phyloP scores from a whole-genome alignment of 129 eudicot genomes.

The Daucus carota region DH1_v3.0 NC_030384.2:49362001-49362500 shows the following conservation, averaged over 20 bases:
- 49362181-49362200: background rate
- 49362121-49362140: background rate
- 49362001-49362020: background rate
- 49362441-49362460: background rate
- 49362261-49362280: background rate
- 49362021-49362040: background rate
- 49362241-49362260: background rate
- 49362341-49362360: background rate
- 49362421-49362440: background rate
- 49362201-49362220: background rate
- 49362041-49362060: background rate
- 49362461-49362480: background rate
- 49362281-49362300: background rate
- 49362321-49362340: background rate
- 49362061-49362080: background rate
- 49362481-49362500: background rate
- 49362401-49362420: background rate
- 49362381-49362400: background rate
- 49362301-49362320: background rate
- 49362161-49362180: background rate
- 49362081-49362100: background rate
- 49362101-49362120: background rate
- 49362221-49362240: background rate
- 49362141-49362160: no score
- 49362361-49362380: background rate